A percentile compares a stretch with the other conserved stretches of the same genome.
phyloP scores from a whole-genome alignment of 1,284 basidiomycete species.

The Baeospora myosura region DNA sequence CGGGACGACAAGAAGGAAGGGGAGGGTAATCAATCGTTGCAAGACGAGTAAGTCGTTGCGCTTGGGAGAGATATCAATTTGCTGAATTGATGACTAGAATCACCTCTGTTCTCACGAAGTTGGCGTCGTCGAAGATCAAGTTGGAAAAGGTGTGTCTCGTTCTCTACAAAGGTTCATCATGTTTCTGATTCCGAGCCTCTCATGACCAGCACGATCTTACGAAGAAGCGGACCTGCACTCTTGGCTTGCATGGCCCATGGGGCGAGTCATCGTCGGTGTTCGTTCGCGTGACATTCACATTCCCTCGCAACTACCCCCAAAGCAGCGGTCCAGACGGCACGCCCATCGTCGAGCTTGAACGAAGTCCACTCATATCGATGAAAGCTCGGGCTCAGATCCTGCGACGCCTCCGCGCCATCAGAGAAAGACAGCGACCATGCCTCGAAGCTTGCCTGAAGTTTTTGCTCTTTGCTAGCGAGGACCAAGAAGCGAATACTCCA shows the following conservation, averaged over 20 bases:
- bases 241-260: conserved; percentile 89
- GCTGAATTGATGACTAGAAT: conserved; percentile 45
- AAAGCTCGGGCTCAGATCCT: conserved; percentile 73
- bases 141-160: conserved; percentile 66
- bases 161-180: conserved; percentile 7
- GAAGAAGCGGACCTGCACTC: conserved; percentile 76
- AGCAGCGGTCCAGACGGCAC: conserved; percentile 51
- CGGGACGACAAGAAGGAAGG: conserved; percentile 32
- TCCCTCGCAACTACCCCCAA: conserved; percentile 79
- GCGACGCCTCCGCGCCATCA: conserved; percentile 64
- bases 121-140: conserved; percentile 68
- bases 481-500: conserved; percentile 32
- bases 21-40: conserved; percentile 51
- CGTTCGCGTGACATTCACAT: conserved; percentile 85
- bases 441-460: conserved; percentile 78
- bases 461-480: conserved; percentile 63
- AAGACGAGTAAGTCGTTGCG: conserved; percentile 63
- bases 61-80: background rate
- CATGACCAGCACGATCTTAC: conserved; percentile 65
- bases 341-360: conserved; percentile 77
- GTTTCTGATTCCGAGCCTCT: background rate
- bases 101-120: conserved; percentile 66
- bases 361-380: conserved; percentile 72
- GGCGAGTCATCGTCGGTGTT: conserved; percentile 74
- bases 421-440: conserved; percentile 67